Conservation (phyloP, 495 filamentous ascomycete genomes). For the Cairneyella variabilis region DNA sequence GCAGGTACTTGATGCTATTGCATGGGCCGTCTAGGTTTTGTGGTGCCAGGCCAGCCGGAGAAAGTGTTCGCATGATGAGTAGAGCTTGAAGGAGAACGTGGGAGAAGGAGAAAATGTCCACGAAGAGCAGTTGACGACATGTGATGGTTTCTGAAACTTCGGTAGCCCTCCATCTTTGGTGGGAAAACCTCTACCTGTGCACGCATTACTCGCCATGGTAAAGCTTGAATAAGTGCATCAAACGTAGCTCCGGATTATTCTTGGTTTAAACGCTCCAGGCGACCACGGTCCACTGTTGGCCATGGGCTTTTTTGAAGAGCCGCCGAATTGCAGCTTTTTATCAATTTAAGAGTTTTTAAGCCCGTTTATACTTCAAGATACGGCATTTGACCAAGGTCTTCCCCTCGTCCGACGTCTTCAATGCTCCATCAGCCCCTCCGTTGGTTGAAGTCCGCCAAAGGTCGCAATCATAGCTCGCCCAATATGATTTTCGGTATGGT, state of each 20-base stretch:
- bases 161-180: not conserved
- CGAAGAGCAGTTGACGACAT: not conserved
- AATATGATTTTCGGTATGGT: no score
- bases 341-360: no score
- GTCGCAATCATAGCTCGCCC: no score
- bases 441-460: no score
- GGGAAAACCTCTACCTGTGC: not conserved
- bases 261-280: not conserved
- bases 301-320: no score
- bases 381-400: no score
- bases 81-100: not conserved
- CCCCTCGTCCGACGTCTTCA: no score
- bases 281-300: no score
- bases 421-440: no score
- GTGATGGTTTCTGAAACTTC: not conserved
- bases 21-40: not conserved
- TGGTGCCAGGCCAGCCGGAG: not conserved
- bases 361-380: no score
- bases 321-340: no score
- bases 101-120: not conserved
- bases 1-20: constrained; percentile 4
- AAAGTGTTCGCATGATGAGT: not conserved
- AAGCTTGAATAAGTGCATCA: not conserved
- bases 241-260: not conserved
- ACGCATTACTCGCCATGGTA: not conserved